phyloP scores from a whole-genome alignment of 345 rosid species.

The Eucalyptus urophylla region DNA sequence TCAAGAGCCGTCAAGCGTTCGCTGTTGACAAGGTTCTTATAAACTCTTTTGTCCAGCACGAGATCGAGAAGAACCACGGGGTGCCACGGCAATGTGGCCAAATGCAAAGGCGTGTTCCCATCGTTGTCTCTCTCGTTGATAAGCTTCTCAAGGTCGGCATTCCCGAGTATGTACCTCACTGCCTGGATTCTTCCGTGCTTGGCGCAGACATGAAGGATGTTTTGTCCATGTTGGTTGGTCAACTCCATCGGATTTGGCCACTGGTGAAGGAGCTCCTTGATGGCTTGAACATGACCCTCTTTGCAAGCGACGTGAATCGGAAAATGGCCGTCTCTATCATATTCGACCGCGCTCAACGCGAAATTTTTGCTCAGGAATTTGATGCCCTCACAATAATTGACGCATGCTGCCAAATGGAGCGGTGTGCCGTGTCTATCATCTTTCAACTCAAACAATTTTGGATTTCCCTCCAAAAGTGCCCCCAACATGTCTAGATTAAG shows the following conservation, averaged over 20 bases:
- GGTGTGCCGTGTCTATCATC: background rate
- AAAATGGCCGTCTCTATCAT: background rate
- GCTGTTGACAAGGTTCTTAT: background rate
- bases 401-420: background rate
- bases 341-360: background rate
- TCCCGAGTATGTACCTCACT: background rate
- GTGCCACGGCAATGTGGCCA: background rate
- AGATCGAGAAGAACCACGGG: background rate
- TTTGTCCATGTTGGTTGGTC: background rate
- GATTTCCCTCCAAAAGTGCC: background rate
- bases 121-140: background rate
- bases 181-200: background rate
- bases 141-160: background rate
- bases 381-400: background rate
- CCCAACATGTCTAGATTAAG: background rate
- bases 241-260: background rate
- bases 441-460: background rate
- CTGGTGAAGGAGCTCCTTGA: background rate
- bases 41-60: background rate
- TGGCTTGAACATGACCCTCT: background rate
- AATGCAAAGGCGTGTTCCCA: background rate
- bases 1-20: background rate
- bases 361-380: fast-evolving
- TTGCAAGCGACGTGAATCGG: background rate
- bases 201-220: background rate